Conservation (phyloP, 208 protist species). For the Leishmania major region DNA sequence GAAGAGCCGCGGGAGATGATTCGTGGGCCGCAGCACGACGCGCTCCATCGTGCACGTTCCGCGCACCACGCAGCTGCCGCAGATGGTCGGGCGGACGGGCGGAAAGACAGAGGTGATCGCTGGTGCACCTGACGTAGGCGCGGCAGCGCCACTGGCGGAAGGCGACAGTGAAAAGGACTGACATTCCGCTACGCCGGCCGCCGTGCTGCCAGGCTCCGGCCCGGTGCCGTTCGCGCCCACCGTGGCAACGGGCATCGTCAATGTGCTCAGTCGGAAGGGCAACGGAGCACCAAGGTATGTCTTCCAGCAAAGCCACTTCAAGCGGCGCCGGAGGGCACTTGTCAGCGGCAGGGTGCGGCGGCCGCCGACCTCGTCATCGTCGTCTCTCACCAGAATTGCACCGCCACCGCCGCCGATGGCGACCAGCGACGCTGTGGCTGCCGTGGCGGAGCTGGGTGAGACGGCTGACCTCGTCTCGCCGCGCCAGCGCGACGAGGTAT, state of each 20-base stretch:
- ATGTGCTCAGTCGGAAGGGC: slow-evolving; percentile 11
- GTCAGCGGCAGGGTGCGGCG: not conserved
- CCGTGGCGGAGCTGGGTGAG: not conserved
- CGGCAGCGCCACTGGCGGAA: not conserved
- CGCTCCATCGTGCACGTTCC: slow-evolving; percentile 28
- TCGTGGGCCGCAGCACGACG: slow-evolving; percentile 21
- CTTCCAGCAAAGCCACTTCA: slow-evolving; percentile 14
- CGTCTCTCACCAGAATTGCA: not conserved
- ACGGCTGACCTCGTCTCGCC: not conserved
- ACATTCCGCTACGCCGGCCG: not conserved
- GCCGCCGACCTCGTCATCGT: slow-evolving; percentile 6
- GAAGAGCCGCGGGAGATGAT: not conserved
- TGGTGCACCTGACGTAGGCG: not conserved
- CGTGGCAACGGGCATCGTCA: not conserved
- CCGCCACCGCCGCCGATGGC: not conserved
- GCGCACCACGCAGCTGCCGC: slow-evolving; percentile 21
- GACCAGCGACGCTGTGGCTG: not conserved
- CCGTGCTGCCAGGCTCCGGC: not conserved
- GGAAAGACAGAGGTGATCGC: slow-evolving; percentile 2
- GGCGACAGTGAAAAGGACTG: not conserved
- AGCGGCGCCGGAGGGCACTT: not conserved
- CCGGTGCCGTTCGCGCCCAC: not conserved
- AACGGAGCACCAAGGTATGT: slow-evolving; percentile 1
- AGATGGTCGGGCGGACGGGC: slow-evolving; percentile 10
- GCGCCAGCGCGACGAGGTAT: not conserved